These are phyloP conservation scores for Haberlea rhodopensis DNA, from an alignment of 257 asterid species.

Conservation along the genomic window DNA sequence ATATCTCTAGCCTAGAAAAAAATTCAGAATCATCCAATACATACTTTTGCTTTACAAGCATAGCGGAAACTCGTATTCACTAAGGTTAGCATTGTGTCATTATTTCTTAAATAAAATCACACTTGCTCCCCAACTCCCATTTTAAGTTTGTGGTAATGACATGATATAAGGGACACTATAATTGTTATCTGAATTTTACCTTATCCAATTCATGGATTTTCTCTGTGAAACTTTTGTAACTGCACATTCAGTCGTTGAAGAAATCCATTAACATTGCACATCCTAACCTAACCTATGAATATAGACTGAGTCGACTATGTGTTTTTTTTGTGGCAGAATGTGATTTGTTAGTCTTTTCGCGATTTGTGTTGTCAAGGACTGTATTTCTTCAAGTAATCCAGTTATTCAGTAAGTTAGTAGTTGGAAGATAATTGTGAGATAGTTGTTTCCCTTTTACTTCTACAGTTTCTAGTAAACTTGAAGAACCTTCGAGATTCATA, in stretches of 20 bases:
- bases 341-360: not conserved
- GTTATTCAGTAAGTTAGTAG: slow-evolving; percentile 9
- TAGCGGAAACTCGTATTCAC: slow-evolving; percentile 1
- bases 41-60: not conserved
- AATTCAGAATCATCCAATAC: not conserved
- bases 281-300: not conserved
- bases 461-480: slow-evolving; percentile 84
- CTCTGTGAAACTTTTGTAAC: not conserved
- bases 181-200: not conserved
- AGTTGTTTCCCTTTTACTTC: slow-evolving; percentile 4
- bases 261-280: not conserved
- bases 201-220: not conserved
- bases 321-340: not conserved
- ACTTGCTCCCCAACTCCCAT: slow-evolving; percentile 1
- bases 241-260: not conserved
- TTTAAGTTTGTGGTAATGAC: not conserved
- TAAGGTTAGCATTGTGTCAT: not conserved
- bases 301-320: not conserved
- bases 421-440: not conserved
- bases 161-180: not conserved
- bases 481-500: slow-evolving; percentile 94
- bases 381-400: slow-evolving; percentile 2
- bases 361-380: not conserved
- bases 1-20: slow-evolving; percentile 1
- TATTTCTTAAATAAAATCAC: not conserved